Base-by-base conservation (phyloP, 768 basidiomycete species). In the Russula lepida region DNA sequence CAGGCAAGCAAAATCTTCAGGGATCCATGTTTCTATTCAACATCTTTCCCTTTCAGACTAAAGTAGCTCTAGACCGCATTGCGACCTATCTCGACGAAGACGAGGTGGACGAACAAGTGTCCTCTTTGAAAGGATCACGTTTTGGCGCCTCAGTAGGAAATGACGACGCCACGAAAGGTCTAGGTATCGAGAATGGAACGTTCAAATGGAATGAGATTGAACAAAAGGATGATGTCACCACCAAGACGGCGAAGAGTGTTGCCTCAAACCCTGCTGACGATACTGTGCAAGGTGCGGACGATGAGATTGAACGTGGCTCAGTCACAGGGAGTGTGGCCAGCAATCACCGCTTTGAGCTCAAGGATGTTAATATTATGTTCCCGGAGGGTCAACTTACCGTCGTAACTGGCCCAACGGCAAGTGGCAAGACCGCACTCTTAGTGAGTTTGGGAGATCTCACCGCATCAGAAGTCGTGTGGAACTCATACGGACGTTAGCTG, bases 351-450 rank as follows among this genome's bases (percentile, higher is more conserved):
- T 93, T 92, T 68, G 84, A 87, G 70, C 73, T 94, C 37, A 72
- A 72, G 55, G 85, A 92, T 69, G 74, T 92, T 37, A 76, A 77
- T 32, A 74, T 94, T 33, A 69, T 75, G 49, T 93, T 94, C 74
- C 90, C 92, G 0, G 79, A 85, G 37, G 84, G 86, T 11, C 70
- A 83, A 70, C 73, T 94, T 19, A 83, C 87, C 0, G 73, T 93
- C 7, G 76, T 93, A 56, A 86, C 85, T 23, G 88, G 87, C 1
- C 88, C 89, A 0, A 92, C 89, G 6, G 91, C 89, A 5, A 83
- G 84, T 44, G 91, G 91, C 1, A 94, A 94, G 74, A 89, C 86
- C 0, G 89, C 90, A 0, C 71, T 92, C 2, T 76, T 92, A 56
- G 85, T 85, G 65, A 39, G 81, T 71, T 17, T 51, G 12, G 12